A percentile compares a stretch with the other conserved stretches of the same genome.
Conservation (phyloP, 1,284 basidiomycete genomes). For the Naganishia sp. region DNA sequence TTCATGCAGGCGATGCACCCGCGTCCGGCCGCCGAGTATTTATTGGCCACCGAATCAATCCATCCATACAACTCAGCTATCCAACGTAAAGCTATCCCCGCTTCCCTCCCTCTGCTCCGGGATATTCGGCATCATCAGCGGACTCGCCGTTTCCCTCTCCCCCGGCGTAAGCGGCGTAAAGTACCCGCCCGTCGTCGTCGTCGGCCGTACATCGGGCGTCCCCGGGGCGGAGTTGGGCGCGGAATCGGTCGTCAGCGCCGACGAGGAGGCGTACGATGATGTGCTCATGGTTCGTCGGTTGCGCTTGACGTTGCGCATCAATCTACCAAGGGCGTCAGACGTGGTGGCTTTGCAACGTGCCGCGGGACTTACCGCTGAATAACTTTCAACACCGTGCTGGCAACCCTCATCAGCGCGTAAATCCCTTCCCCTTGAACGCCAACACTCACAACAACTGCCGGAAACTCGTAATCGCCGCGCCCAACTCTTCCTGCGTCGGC, state of each 20-base stretch:
- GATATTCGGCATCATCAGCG: constrained; percentile 18
- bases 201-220: constrained; percentile 1
- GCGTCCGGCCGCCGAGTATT: too few species aligned
- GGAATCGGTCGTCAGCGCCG: constrained; percentile 12
- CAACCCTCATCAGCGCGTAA: not conserved
- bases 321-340: not conserved
- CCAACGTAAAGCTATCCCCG: not conserved
- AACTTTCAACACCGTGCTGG: constrained; percentile 15
- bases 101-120: constrained; percentile 6
- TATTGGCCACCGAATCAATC: too few species aligned
- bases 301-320: constrained; percentile 23
- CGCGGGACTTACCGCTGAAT: constrained; percentile 7
- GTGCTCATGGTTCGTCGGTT: constrained; percentile 14
- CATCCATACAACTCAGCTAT: not conserved
- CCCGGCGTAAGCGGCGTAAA: not conserved
- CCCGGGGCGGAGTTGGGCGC: not conserved
- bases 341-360: not conserved
- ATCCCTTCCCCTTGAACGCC: not conserved
- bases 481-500: constrained; percentile 54
- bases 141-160: constrained; percentile 4
- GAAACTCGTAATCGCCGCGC: constrained; percentile 48
- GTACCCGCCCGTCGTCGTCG: not conserved
- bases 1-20: too few species aligned
- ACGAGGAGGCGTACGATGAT: constrained; percentile 13
- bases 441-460: constrained; percentile 49